A percentile compares a stretch with the other conserved stretches of the same genome.
Evolutionary conservation across 257 asterid species (phyloP).

Genomic region (Echium plantagineum): DNA sequence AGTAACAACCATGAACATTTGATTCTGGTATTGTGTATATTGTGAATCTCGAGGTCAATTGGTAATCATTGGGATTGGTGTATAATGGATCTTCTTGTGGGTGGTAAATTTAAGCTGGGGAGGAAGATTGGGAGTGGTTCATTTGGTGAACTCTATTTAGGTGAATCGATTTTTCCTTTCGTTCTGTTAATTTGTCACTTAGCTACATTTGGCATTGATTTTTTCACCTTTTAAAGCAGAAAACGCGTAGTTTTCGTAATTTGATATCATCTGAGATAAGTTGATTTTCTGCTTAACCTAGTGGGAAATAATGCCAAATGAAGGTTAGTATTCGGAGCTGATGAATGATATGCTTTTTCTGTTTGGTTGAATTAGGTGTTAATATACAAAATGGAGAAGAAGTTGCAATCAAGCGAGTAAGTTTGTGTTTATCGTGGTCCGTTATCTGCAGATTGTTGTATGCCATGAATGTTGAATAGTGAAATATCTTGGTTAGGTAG

Average conservation of each 20-base stretch:
- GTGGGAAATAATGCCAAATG: background rate
- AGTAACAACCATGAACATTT: too few relatives aligned
- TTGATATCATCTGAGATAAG: too few relatives aligned
- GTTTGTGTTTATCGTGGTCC: background rate
- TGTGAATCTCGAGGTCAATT: too few relatives aligned
- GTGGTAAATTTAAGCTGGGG: background rate
- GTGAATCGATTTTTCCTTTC: background rate
- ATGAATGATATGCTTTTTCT: background rate
- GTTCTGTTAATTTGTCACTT: too few relatives aligned
- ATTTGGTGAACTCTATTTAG: background rate
- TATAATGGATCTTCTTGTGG: background rate
- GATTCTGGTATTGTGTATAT: too few relatives aligned
- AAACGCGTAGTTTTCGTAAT: too few relatives aligned
- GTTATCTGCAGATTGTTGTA: background rate
- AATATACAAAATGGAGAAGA: background rate
- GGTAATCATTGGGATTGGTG: background rate
- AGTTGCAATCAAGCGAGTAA: background rate
- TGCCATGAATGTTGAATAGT: background rate
- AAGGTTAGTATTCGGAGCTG: background rate
- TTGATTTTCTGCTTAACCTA: too few relatives aligned
- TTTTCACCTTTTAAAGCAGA: too few relatives aligned
- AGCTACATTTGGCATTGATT: too few relatives aligned
- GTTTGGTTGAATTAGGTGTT: background rate
- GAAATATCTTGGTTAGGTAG: background rate
- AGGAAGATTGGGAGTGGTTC: background rate